Percentiles rank a stretch among this genome's conserved stretches.
phyloP scores from a whole-genome alignment of 73 alveolate genomes.

The Strombidium stylifer region DNA sequence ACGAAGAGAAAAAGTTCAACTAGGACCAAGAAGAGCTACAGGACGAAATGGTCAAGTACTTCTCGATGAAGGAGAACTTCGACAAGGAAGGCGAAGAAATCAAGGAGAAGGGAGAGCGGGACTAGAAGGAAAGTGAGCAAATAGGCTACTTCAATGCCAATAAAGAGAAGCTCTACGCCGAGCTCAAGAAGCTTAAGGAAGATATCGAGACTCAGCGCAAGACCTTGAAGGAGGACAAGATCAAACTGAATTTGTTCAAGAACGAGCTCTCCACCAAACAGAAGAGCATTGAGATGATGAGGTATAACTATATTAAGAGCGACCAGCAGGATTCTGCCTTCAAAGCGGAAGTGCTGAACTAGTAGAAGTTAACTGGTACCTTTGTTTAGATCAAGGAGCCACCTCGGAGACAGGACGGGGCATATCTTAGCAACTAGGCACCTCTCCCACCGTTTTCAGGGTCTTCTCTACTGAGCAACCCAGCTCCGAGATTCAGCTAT shows the following conservation, averaged over 20 bases:
- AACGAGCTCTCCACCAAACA: slow-evolving; percentile 23
- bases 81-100: slow-evolving; percentile 22
- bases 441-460: not conserved
- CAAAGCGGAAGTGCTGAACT: too few relatives aligned
- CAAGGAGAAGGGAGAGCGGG: slow-evolving; percentile 30
- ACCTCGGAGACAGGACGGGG: slow-evolving; percentile 1
- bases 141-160: slow-evolving; percentile 34
- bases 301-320: slow-evolving; percentile 23
- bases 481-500: slow-evolving; percentile 34
- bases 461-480: too few relatives aligned
- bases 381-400: slow-evolving; percentile 6
- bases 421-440: slow-evolving; percentile 23
- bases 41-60: slow-evolving; percentile 10
- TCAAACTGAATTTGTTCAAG: slow-evolving; percentile 11
- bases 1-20: slow-evolving; percentile 1
- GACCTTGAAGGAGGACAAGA: slow-evolving; percentile 18
- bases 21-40: slow-evolving; percentile 16
- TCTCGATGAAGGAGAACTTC: not conserved
- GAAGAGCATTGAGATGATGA: slow-evolving; percentile 20
- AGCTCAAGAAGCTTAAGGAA: slow-evolving; percentile 4
- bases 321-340: too few relatives aligned
- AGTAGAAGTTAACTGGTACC: too few relatives aligned
- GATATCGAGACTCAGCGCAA: slow-evolving; percentile 22
- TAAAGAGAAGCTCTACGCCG: slow-evolving; percentile 17
- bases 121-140: slow-evolving; percentile 9